Base-by-base conservation (phyloP, 2,329 filamentous ascomycete genomes). In the Sclerotinia borealis region DNA sequence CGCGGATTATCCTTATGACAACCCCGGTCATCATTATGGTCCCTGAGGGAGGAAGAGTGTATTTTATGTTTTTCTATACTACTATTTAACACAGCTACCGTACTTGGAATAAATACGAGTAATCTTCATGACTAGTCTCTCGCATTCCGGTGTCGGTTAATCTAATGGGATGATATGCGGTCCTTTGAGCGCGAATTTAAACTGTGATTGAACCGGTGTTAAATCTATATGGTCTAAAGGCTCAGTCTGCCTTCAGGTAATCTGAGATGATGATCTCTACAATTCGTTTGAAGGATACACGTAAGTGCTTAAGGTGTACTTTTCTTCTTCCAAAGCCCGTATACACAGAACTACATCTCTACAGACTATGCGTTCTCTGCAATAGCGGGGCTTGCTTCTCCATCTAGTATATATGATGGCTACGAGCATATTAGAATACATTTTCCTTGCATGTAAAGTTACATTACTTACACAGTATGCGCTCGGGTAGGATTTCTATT, bases 131-230 rank as follows among this genome's bases (percentile, higher is more conserved):
- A 2, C 13, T 5, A 3, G 6, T 22, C 8, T 43, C 17, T 5
- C 17, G 0, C 9, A n/a, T 19, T 43, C 5, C 5, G 9, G 3
- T 4, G n/a, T 4, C 1, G 4, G 1, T 29, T 15, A 15, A n/a
- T 11, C 9, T 13, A 34, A 15, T 34, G 5, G 25, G 41, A 29
- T 29, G 0, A 27, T 27, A 5, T 5, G 0, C n/a, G 13, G 1
- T 19, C 4, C 3, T 39, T 6, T 39, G 22, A 7, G 17, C 25
- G 3, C 11, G 1, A 1, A n/a, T 31, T 0, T 50, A 8, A 6
- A 17, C 11, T 11, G n/a, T n/a, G 9, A 50, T 13, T n/a, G 17
- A 34, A 22, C 1, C 1, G 15, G 37, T 17, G 0, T 39, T 3
- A 39, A 17, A 17, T 39, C 13, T 15, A 39, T 15, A 39, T 39